Evolutionary conservation across 202 grass and related monocot species (phyloP).

Genomic region (Schoenoplectus tabernaemontani): DNA sequence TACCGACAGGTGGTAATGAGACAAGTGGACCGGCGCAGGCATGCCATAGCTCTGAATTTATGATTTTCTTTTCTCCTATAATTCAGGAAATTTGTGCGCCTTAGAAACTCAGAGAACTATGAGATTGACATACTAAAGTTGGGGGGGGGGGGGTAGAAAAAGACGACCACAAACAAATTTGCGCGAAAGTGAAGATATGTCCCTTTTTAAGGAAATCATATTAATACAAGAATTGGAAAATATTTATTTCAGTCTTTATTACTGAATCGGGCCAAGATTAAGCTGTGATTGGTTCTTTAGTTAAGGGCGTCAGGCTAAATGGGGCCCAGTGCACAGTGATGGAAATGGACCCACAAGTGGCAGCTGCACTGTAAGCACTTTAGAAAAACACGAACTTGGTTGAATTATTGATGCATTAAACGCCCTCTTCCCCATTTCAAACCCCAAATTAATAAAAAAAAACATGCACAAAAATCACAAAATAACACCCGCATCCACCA

Average conservation of each 20-base stretch:
- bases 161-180: background rate
- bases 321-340: background rate
- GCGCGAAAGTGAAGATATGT: background rate
- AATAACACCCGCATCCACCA: background rate
- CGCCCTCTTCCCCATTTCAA: background rate
- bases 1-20: slow-evolving; percentile 69
- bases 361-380: background rate
- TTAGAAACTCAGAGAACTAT: background rate
- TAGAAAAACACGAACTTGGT: background rate
- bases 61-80: slow-evolving; percentile 79
- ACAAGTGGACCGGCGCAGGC: slow-evolving; percentile 88
- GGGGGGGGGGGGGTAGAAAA: no score
- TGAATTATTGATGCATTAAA: background rate
- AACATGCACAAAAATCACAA: background rate
- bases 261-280: background rate
- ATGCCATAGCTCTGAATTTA: slow-evolving; percentile 95
- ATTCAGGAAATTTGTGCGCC: slow-evolving; percentile 5
- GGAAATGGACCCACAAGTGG: background rate
- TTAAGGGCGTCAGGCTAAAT: background rate
- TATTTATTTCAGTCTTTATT: background rate
- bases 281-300: background rate
- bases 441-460: background rate
- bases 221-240: background rate
- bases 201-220: background rate
- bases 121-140: background rate